Base-by-base conservation (phyloP, 176 grass and related monocot species). In the Coix lacrymajobi region DNA sequence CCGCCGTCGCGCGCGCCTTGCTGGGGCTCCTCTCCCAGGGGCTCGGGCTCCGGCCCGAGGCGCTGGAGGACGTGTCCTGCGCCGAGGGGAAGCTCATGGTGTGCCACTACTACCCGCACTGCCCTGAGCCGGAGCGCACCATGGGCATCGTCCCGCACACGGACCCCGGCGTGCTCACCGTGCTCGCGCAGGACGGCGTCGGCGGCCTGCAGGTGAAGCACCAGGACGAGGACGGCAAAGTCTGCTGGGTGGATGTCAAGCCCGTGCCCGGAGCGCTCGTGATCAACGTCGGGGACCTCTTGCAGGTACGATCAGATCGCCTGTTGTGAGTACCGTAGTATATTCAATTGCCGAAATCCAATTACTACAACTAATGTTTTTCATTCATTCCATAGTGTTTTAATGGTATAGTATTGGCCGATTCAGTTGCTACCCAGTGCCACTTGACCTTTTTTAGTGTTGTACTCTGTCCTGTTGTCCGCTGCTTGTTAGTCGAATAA, bases 41-140 rank as follows among this genome's bases (percentile, higher is more conserved):
- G 43, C 90, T 97, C 4, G 90, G 92, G 0, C 43, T 90, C 13
- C 31, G 26, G 0, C 14, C 69, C 3, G 28, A 45, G 8, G 12
- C 58, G 69, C 73, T 92, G 25, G 85, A 83, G 66, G 83, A 79
- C 73, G 29, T 71, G 5, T 89, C 92, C 29, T 89, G 86, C 46
- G 48, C 81, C 5, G 88, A 94, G 3, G 90, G 92, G 57, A 97
- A 76, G 60, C 5, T 84, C 51, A 94, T 94, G 90, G 92, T 72
- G n/a, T 92, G 95, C 88, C 95, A 97, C 66, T 97, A 97, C 88
- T 97, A 97, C 81, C 95, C 95, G 24, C 83, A 83, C 13, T 97
- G 92, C 86, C 95, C 95, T 0, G 92, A 97, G 86, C 95, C 95
- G 3, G 90, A 97, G 17, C 77, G 81, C 43, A 92, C 95, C 82